Base-by-base conservation (phyloP, 306 rosid genomes). In the Luffa aegyptiaca region DNA sequence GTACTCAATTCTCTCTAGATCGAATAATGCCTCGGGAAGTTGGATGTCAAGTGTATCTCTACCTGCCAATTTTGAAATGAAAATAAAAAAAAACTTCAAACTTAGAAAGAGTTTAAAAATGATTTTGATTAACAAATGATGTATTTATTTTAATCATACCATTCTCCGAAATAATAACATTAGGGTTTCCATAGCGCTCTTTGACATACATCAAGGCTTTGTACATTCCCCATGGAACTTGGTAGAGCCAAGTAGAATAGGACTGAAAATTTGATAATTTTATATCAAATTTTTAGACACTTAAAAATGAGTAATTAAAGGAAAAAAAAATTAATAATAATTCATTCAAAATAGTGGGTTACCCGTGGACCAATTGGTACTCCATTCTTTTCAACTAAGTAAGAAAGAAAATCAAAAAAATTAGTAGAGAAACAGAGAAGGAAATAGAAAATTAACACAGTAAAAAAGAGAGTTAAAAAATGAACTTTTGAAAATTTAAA, bases 211-310 rank as follows among this genome's bases (percentile, higher is more conserved):
- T 89, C 46, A 92, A 18, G 53, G 93, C 80, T 79, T 94, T 94
- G 90, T 92, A 90, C 89, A 92, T 33, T 41, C 98, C 98, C 98
- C 97, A 94, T 82, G 98, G 97, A 6, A 94, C 98, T 57, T 88
- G 85, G 89, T 92, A 94, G 53, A 94, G 94, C 98, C 98, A 94
- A 61, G 39, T 65, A 26, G 96, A 90, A 83, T 92, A 0, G 42
- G 92, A 92, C 97, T 92, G 87, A 41, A 84, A 83, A 77, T 42
- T 26, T 88, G 31, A 62, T 16, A 6, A 49, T 33, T 17, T 75
- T 31, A 6, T 64, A 11, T 31, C 61, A 49, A 13, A 17, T 1
- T 3, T 17, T 41, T 68, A 13, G 1, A 16, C 2, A 0, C 39
- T 44, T 44, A 1, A 26, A 26, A 42, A 72, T 26, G 4, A 10